phyloP scores from a whole-genome alignment of 331 rosid species.

The Malus hybrid region DNA sequence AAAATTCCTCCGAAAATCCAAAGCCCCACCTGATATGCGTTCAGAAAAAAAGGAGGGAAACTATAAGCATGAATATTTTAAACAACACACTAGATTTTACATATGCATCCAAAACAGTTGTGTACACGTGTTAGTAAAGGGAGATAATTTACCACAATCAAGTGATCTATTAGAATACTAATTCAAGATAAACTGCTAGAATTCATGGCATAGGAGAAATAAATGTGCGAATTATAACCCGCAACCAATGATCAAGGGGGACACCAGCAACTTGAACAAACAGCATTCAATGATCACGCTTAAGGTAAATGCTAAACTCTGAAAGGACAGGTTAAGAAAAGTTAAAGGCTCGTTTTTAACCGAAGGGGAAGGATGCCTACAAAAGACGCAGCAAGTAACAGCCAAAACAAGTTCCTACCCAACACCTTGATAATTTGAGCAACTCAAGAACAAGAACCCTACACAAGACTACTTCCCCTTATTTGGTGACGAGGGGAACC shows the following conservation, averaged over 20 bases:
- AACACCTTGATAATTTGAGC: too few relatives aligned
- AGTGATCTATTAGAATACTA: too few relatives aligned
- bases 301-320: too few relatives aligned
- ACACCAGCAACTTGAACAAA: background rate
- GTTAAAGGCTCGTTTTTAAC: too few relatives aligned
- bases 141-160: background rate
- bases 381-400: too few relatives aligned
- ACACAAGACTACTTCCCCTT: too few relatives aligned
- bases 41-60: slow-evolving; percentile 3
- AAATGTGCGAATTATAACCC: background rate
- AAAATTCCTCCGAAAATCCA: slow-evolving; percentile 88
- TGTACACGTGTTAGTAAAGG: background rate
- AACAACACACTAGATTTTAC: background rate
- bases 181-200: background rate
- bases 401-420: too few relatives aligned
- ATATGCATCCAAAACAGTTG: background rate
- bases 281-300: too few relatives aligned
- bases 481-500: too few relatives aligned
- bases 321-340: too few relatives aligned
- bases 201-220: background rate
- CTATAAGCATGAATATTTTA: background rate
- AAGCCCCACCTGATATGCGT: slow-evolving; percentile 65
- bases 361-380: too few relatives aligned
- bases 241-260: background rate
- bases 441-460: too few relatives aligned